These are phyloP conservation scores for Cucurbita moschata DNA, from an alignment of 306 rosid genomes.

Conservation along the genomic window DNA sequence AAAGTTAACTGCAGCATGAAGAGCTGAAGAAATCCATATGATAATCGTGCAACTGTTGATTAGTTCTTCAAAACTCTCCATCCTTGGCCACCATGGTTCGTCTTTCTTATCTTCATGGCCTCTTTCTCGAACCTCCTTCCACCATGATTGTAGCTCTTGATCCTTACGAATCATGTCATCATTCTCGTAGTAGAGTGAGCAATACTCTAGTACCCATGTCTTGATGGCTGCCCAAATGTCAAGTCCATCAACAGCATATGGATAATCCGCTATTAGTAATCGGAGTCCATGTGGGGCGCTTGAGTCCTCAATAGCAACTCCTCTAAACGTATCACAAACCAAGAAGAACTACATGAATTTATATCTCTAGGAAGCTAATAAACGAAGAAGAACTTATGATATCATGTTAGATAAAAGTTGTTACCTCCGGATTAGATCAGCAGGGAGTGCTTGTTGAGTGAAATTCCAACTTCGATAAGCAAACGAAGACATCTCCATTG, in stretches of 20 bases:
- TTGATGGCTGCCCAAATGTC: constrained; percentile 48
- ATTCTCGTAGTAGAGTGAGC: constrained; percentile 27
- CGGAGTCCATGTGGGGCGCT: constrained; percentile 19
- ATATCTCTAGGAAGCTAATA: too few relatives aligned
- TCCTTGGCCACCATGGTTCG: constrained; percentile 48
- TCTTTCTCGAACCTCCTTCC: constrained; percentile 36
- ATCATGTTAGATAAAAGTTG: too few relatives aligned
- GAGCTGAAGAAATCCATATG: too few relatives aligned
- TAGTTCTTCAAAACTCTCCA: constrained; percentile 25
- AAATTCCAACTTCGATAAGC: constrained; percentile 6
- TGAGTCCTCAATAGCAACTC: constrained; percentile 34
- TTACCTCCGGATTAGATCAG: constrained; percentile 58
- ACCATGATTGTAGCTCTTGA: constrained; percentile 39
- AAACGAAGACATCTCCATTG: constrained; percentile 18
- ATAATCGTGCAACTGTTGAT: not conserved
- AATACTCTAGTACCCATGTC: constrained; percentile 38
- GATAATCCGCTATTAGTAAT: constrained; percentile 38
- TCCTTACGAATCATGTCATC: constrained; percentile 19
- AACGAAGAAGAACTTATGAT: too few relatives aligned
- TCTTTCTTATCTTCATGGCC: constrained; percentile 58
- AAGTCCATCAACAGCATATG: constrained; percentile 49
- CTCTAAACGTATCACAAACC: constrained; percentile 18
- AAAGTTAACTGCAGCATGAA: too few relatives aligned
- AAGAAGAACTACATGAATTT: too few relatives aligned
- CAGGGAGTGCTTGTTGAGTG: constrained; percentile 58